Evolutionary conservation across 306 rosid genomes (phyloP).

Genomic region (Lagenaria siceraria): DNA sequence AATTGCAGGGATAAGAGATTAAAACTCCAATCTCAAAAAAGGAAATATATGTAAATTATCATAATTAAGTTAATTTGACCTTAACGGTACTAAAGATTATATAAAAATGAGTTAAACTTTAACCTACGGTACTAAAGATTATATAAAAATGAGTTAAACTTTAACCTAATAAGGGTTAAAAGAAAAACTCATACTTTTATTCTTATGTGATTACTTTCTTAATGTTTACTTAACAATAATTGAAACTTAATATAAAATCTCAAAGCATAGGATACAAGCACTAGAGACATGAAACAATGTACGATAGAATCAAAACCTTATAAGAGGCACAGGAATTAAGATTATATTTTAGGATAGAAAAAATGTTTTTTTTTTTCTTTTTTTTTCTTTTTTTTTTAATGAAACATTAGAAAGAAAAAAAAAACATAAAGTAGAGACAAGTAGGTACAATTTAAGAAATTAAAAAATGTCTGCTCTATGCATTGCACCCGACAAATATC

Average conservation of each 20-base stretch:
- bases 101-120: too few relatives aligned
- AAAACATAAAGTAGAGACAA: not conserved
- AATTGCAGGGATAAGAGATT: too few relatives aligned
- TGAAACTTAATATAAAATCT: not conserved
- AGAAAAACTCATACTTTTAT: too few relatives aligned
- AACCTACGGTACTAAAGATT: too few relatives aligned
- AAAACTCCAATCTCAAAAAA: too few relatives aligned
- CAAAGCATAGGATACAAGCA: not conserved
- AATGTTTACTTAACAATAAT: not conserved
- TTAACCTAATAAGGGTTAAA: too few relatives aligned
- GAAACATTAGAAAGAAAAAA: too few relatives aligned
- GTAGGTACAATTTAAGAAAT: not conserved
- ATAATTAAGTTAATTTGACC: too few relatives aligned
- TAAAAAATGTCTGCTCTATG: not conserved
- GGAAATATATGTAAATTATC: too few relatives aligned
- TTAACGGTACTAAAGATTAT: too few relatives aligned
- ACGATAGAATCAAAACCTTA: not conserved
- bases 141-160: too few relatives aligned
- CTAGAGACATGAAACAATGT: not conserved
- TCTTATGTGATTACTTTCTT: not conserved
- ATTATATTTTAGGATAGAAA: not conserved
- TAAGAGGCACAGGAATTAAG: not conserved
- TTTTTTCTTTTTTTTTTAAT: too few relatives aligned
- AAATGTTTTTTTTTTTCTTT: not conserved
- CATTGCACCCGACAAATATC: conserved; percentile 20